Evolutionary conservation across 345 rosid species (phyloP).

Genomic region (Pistacia atlantica): DNA sequence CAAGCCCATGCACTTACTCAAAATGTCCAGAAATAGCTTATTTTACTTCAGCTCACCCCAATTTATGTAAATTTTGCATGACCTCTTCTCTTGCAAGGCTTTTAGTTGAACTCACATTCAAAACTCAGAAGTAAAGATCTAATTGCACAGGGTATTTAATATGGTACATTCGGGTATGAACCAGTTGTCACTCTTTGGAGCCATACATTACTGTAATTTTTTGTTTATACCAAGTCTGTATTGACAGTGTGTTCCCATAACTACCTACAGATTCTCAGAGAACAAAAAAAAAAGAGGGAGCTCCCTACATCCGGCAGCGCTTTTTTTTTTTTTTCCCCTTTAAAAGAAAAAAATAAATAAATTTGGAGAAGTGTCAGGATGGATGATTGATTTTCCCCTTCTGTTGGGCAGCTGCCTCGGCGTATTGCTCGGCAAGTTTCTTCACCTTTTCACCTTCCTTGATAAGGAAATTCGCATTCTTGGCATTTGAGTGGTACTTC

Average conservation of each 20-base stretch:
- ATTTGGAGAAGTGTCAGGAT: neutral
- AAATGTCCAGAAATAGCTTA: too few relatives aligned
- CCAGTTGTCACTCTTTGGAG: neutral
- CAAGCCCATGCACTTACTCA: too few relatives aligned
- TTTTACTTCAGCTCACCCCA: too few relatives aligned
- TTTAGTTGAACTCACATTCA: too few relatives aligned
- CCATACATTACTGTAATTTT: neutral
- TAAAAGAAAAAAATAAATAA: neutral
- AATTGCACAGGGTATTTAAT: too few relatives aligned
- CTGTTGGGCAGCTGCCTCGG: slow-evolving; percentile 65
- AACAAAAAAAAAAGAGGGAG: neutral
- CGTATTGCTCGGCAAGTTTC: slow-evolving; percentile 93
- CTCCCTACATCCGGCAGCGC: neutral
- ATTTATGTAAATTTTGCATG: too few relatives aligned
- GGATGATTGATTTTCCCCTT: slow-evolving; percentile 44
- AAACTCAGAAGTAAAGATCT: too few relatives aligned
- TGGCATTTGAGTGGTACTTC: slow-evolving; percentile 85
- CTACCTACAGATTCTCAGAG: neutral
- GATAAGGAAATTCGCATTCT: slow-evolving; percentile 83
- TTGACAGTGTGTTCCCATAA: neutral
- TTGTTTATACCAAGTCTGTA: neutral
- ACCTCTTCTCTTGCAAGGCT: too few relatives aligned
- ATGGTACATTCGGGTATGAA: too few relatives aligned
- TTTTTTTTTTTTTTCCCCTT: neutral
- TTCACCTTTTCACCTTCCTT: slow-evolving; percentile 98